Conservation (phyloP, 805 yeast species). For the Saccharomycopsis schoenii region DNA sequence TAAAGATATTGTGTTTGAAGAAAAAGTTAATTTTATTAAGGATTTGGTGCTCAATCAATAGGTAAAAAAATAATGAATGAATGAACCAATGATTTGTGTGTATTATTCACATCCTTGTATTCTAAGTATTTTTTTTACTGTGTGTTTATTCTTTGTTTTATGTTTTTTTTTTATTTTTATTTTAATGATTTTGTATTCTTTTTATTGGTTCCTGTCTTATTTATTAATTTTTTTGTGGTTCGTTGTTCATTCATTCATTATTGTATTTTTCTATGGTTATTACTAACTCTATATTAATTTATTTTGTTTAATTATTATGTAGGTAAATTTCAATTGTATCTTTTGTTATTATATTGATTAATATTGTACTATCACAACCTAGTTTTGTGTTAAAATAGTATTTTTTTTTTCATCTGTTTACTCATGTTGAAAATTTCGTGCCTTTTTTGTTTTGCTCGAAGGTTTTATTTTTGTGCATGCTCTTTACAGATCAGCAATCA, state of each 20-base stretch:
- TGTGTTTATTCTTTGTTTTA: background rate
- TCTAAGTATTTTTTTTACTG: background rate
- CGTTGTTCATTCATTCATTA: too few relatives aligned
- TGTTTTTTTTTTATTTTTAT: background rate
- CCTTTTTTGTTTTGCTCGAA: too few relatives aligned
- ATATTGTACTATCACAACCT: background rate
- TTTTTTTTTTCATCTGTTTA: too few relatives aligned
- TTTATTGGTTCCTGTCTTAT: background rate
- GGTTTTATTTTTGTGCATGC: too few relatives aligned
- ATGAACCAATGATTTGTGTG: background rate
- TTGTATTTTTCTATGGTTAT: background rate
- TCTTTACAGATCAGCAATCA: too few relatives aligned
- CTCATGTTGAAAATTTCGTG: too few relatives aligned
- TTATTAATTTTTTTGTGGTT: background rate
- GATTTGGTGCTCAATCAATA: conserved; percentile 5
- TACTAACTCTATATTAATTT: background rate
- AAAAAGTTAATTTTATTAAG: conserved; percentile 16
- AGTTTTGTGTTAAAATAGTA: background rate
- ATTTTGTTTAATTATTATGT: background rate
- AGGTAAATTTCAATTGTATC: background rate
- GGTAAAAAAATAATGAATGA: background rate
- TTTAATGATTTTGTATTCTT: background rate
- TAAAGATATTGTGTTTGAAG: conserved; percentile 14
- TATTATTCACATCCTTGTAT: background rate
- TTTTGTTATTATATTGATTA: background rate